Evolutionary conservation across 2,329 filamentous ascomycete species (phyloP).

Genomic region (Neonectria neomacrospora): DNA sequence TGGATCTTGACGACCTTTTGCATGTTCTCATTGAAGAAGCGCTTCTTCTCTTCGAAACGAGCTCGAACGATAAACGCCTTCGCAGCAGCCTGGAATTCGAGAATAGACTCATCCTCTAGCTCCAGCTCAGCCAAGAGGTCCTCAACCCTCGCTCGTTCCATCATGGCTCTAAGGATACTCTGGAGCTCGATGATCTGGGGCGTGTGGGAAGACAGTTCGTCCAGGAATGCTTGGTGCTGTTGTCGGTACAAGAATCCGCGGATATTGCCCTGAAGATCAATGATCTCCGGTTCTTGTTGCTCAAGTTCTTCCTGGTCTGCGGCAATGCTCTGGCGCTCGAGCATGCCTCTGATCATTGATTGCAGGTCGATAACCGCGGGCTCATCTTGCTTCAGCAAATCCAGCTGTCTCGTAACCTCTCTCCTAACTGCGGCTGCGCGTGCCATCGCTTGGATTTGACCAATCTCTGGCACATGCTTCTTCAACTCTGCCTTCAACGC

Average conservation of each 20-base stretch:
- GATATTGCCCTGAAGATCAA: conserved; percentile 72
- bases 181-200: conserved; percentile 77
- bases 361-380: conserved; percentile 64
- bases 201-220: conserved; percentile 75
- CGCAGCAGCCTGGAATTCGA: conserved; percentile 78
- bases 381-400: conserved; percentile 59
- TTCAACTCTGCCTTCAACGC: conserved; percentile 61
- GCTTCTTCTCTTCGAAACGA: conserved; percentile 84
- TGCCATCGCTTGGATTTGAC: conserved; percentile 61
- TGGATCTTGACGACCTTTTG: conserved; percentile 98
- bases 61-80: conserved; percentile 79
- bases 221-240: conserved; percentile 70
- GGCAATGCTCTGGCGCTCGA: conserved; percentile 63
- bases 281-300: conserved; percentile 66
- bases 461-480: conserved; percentile 56
- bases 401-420: conserved; percentile 60
- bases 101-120: conserved; percentile 80
- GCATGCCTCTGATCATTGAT: conserved; percentile 69
- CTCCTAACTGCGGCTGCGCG: conserved; percentile 66
- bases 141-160: conserved; percentile 79
- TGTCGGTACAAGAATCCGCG: conserved; percentile 74
- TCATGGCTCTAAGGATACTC: conserved; percentile 79
- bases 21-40: conserved; percentile 96
- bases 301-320: conserved; percentile 66
- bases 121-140: conserved; percentile 81